Evolutionary conservation across 106 monocot genomes (phyloP).

Genomic region (Platanthera guangdongensis): DNA sequence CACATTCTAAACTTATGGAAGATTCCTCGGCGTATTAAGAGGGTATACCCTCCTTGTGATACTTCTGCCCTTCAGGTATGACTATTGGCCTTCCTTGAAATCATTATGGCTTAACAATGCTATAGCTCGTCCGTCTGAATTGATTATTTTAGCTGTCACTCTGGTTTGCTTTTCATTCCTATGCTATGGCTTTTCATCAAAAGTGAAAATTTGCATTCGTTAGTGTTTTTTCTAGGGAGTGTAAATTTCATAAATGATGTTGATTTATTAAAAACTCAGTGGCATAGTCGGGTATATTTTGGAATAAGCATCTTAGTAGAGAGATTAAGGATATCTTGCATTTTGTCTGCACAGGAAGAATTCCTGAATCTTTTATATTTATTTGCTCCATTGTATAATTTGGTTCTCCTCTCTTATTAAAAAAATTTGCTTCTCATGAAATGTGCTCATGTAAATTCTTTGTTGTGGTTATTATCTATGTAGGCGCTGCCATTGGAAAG

Average conservation of each 20-base stretch:
- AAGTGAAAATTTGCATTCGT: neutral
- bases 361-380: neutral
- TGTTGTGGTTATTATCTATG: neutral
- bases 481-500: constrained; percentile 80
- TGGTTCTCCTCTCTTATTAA: neutral
- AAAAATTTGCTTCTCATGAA: neutral
- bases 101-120: neutral
- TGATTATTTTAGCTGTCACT: neutral
- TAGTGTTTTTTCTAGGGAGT: too few relatives aligned
- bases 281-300: constrained; percentile 1
- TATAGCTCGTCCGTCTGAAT: neutral
- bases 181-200: neutral
- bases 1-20: constrained; percentile 85
- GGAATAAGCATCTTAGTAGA: neutral
- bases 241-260: neutral
- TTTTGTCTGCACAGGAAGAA: neutral
- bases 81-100: neutral
- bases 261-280: neutral
- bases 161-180: neutral
- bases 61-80: constrained; percentile 88
- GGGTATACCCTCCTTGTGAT: constrained; percentile 97
- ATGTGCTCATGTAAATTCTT: neutral
- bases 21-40: constrained; percentile 59
- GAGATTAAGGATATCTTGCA: neutral
- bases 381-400: neutral